A percentile compares a stretch with the other conserved stretches of the same genome.
Conservation (phyloP, 2,329 filamentous ascomycete genomes). For the Diaporthe australafricana region DNA sequence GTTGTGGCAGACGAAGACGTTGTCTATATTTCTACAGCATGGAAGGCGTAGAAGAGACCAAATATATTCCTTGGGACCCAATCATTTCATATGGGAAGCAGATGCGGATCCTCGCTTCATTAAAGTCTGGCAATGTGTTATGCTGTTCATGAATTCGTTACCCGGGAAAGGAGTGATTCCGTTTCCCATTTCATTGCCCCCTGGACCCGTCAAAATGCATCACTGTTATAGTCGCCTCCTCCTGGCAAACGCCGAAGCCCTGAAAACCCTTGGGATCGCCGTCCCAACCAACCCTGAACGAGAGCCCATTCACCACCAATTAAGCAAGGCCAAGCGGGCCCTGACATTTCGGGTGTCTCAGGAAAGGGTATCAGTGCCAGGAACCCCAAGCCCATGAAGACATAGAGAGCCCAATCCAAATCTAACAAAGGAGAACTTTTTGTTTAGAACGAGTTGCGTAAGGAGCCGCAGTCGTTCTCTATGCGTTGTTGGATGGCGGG, state of each 20-base stretch:
- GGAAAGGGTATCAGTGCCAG: conserved; percentile 7
- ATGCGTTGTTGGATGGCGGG: conserved; percentile 27
- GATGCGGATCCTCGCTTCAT: neutral
- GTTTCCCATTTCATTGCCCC: conserved; percentile 4
- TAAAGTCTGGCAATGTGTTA: neutral
- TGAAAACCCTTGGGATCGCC: conserved; percentile 28
- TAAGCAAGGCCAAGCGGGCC: conserved; percentile 5
- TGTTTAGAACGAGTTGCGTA: neutral
- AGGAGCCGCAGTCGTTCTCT: neutral
- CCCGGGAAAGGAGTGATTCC: neutral
- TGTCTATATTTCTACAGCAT: conserved; percentile 74
- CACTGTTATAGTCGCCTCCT: conserved; percentile 32
- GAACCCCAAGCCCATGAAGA: neutral
- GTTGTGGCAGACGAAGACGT: conserved; percentile 78
- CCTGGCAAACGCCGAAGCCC: conserved; percentile 36
- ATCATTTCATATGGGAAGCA: neutral
- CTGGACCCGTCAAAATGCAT: conserved; percentile 12
- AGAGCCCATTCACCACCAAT: conserved; percentile 1
- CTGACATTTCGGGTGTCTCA: neutral
- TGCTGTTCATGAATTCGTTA: conserved; percentile 39
- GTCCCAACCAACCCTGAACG: conserved; percentile 1
- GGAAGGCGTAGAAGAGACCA: conserved; percentile 65
- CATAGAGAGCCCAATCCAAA: neutral
- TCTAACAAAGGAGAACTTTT: conserved; percentile 34
- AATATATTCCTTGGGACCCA: conserved; percentile 19